Evolutionary conservation across 164 flowering plant genomes (phyloP).

Genomic region (Umbellularia californica): DNA sequence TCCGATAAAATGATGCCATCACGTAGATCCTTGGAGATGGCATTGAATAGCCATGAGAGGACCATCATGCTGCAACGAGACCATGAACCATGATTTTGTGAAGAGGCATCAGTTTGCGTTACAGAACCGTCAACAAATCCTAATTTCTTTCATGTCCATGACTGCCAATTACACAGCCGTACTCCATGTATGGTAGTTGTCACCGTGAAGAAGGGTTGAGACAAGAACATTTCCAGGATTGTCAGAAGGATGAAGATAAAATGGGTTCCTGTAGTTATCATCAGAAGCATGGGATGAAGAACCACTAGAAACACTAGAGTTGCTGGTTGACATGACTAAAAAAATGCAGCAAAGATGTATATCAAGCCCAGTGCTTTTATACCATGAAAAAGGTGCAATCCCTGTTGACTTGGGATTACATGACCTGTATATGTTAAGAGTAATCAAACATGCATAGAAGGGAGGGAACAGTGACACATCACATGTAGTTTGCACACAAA

Average conservation of each 20-base stretch:
- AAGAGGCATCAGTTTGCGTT: neutral
- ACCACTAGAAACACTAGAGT: neutral
- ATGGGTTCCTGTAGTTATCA: neutral
- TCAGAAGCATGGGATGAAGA: neutral
- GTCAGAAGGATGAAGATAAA: conserved; percentile 1
- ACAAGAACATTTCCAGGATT: neutral
- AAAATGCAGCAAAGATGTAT: neutral
- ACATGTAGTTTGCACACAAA: neutral
- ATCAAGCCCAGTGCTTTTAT: neutral
- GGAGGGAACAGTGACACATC: no score
- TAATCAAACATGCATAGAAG: no score
- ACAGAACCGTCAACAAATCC: conserved; percentile 8
- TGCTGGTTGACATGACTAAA: neutral
- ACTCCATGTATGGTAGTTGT: conserved; percentile 4
- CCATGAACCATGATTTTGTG: neutral
- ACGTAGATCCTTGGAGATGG: neutral
- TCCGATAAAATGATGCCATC: neutral
- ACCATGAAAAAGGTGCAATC: neutral
- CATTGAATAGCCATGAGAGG: conserved; percentile 2
- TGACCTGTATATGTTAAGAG: no score
- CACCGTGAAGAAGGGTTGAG: neutral
- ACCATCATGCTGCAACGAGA: neutral
- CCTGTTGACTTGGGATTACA: no score
- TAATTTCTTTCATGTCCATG: conserved; percentile 1
- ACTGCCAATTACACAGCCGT: neutral